phyloP scores from a whole-genome alignment of 2,329 filamentous ascomycete genomes.

The Claviceps sp. region DNA sequence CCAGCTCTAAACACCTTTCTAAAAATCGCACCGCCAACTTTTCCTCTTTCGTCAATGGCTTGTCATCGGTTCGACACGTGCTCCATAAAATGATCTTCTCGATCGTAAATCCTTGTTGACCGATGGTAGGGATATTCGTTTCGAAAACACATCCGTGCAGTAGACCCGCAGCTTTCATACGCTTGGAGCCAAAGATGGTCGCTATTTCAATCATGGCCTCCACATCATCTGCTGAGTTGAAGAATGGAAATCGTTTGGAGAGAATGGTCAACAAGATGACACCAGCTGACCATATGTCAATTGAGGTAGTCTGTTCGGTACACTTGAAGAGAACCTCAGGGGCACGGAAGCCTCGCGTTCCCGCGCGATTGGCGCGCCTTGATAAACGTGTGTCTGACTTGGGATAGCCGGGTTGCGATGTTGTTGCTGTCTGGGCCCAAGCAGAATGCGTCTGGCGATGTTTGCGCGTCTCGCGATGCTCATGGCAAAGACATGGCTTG shows the following conservation, averaged over 20 bases:
- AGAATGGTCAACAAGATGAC: conserved; percentile 96
- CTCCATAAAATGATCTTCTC: conserved; percentile 96
- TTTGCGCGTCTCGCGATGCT: conserved; percentile 48
- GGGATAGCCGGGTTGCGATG: conserved; percentile 57
- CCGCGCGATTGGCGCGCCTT: conserved; percentile 82
- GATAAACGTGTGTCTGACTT: conserved; percentile 83
- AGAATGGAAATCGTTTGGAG: conserved; percentile 88
- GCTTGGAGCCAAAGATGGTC: conserved; percentile 76
- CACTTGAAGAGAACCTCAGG: conserved; percentile 97
- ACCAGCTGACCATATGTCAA: conserved; percentile 94
- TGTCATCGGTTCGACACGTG: conserved; percentile 56
- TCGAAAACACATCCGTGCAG: conserved; percentile 88
- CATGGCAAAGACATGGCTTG: conserved; percentile 72
- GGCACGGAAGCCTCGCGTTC: conserved; percentile 88
- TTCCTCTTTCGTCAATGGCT: conserved; percentile 51
- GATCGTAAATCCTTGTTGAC: conserved; percentile 69
- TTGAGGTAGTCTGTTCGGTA: conserved; percentile 82
- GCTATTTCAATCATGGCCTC: conserved; percentile 96
- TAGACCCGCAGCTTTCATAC: conserved; percentile 71
- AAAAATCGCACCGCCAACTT: conserved; percentile 61
- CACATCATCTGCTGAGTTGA: conserved; percentile 96
- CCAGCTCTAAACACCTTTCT: conserved; percentile 59
- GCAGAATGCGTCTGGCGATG: conserved; percentile 44
- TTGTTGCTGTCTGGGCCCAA: conserved; percentile 36
- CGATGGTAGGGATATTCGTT: conserved; percentile 83